These are phyloP conservation scores for Vinca minor DNA, from an alignment of 257 asterid species.

Conservation along the genomic window DNA sequence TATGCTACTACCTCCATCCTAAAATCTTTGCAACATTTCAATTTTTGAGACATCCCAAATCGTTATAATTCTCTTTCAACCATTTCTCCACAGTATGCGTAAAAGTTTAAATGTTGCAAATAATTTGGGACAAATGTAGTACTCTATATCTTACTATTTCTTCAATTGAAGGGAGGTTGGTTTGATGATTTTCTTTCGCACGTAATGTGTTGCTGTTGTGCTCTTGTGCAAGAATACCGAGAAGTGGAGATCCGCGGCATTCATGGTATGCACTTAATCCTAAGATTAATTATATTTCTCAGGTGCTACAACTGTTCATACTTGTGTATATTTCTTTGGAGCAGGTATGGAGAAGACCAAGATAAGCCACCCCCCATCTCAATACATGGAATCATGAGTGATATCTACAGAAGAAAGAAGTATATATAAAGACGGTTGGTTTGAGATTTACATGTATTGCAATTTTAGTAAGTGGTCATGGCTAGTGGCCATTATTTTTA, in stretches of 20 bases:
- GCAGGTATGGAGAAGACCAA: slow-evolving; percentile 54
- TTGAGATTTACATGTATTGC: slow-evolving; percentile 2
- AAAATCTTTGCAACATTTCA: too few relatives aligned
- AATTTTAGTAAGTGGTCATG: too few relatives aligned
- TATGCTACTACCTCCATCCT: too few relatives aligned
- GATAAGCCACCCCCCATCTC: slow-evolving; percentile 55
- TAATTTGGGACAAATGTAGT: too few relatives aligned
- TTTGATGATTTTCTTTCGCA: slow-evolving; percentile 82
- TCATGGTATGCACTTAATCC: slow-evolving; percentile 37
- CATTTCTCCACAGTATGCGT: too few relatives aligned
- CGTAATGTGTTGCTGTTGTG: slow-evolving; percentile 90
- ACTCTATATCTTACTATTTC: slow-evolving; percentile 8
- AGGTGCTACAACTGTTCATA: too few relatives aligned
- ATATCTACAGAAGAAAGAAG: background rate
- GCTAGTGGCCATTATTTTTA: slow-evolving; percentile 3
- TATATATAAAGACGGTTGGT: background rate
- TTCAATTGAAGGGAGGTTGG: slow-evolving; percentile 56
- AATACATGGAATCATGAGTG: slow-evolving; percentile 61
- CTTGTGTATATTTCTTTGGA: too few relatives aligned
- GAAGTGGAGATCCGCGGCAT: slow-evolving; percentile 77
- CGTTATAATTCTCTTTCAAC: too few relatives aligned
- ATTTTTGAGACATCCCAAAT: too few relatives aligned
- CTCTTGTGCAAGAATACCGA: slow-evolving; percentile 86
- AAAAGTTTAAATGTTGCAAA: too few relatives aligned
- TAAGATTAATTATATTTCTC: too few relatives aligned